Evolutionary conservation across 2,329 filamentous ascomycete genomes (phyloP), one percentile per base, ranked within the genome.

Genomic region (Ustilaginoidea virens): DNA sequence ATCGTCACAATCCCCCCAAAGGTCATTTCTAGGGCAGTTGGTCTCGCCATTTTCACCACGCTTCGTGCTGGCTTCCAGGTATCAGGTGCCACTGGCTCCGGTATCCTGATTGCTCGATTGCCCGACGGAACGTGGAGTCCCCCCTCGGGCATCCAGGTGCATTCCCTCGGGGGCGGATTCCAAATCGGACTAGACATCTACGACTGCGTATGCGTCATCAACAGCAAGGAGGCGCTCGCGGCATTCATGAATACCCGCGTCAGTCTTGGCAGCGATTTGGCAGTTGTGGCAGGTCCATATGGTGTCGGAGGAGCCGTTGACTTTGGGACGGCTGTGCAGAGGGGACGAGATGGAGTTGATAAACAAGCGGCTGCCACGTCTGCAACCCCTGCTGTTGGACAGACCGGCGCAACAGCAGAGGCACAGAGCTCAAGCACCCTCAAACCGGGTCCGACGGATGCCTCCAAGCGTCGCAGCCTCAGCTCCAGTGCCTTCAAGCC

Each of bases 151-250:
- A 86, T 92, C 45, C 67, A 86, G 52, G 66, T 90, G 16, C 79
- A 87, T 45, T 82, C 80, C 0, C 67, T 81, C 1, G 81, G 79
- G 4, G 67, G 83, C 1, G 83, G 83, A 0, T 82, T 92, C 46
- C 64, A 87, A 34, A 69, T 80, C 1, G 83, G 83, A 9, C 67
- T 87, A 9, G 83, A 92, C 49, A 83, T 92, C 17, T 92, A 90
- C 55, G 83, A 92, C 49, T 90, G 80, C 41, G 80, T 92, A 3
- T 72, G 85, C 15, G 78, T 92, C 20, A 85, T 92, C 51, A 92
- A 92, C 55, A 80, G 69, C 4, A 63, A 69, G 23, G 67, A 80
- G 39, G 82, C 82, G 0, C 59, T 92, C 23, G 69, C 78, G 11
- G 78, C 80, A 0, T 92, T 92, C 50, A 79, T 76, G 34, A 72